Evolutionary conservation across 176 grass and related monocot genomes (phyloP), one percentile per base, ranked within the genome.

Genomic region (Thinopyrum elongatum): DNA sequence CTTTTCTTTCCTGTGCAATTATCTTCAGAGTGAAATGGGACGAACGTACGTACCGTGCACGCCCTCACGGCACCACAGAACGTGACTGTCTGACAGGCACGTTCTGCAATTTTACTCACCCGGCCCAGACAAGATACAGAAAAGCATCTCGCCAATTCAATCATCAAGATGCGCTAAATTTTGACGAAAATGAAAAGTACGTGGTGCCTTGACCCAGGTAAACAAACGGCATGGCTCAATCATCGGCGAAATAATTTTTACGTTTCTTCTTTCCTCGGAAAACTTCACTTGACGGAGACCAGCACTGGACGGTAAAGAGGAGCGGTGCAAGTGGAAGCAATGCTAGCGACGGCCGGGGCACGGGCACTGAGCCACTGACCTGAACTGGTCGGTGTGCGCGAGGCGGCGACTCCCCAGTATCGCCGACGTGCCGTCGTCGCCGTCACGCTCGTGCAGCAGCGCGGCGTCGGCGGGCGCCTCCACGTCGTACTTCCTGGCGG

Each of bases 401-500:
- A 92, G 91, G 4, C 77, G 76, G 39, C 91, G 91, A 75, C 87
- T 90, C 70, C 91, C 91, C 70, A 87, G 87, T 65, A 92, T 90
- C 61, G 84, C 91, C 0, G 91, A 89, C 84, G 87, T 84, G 74
- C 77, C 84, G 14, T 84, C 87, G 2, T 38, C 84, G 21, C 16
- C 84, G 16, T 77, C 84, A 60, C 25, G n/a, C 84, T 90, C 87
- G 81, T 92, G 77, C 44, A 92, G 80, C 64, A 31, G 4, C 21
- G 76, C 38, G 31, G 35, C 51, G 71, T 92, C 80, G 8, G 8
- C 10, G 14, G 87, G 87, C 31, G 36, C 25, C 84, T 77, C 31
- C 21, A 84, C 39, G 31, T 77, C 11, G 53, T 17, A 81, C 81
- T 92, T 92, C 76, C 84, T 77, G 31, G 41, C 16, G 0, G 91